Base-by-base conservation (phyloP, 2,329 filamentous ascomycete species). In the Aspergillus sp. region DNA sequence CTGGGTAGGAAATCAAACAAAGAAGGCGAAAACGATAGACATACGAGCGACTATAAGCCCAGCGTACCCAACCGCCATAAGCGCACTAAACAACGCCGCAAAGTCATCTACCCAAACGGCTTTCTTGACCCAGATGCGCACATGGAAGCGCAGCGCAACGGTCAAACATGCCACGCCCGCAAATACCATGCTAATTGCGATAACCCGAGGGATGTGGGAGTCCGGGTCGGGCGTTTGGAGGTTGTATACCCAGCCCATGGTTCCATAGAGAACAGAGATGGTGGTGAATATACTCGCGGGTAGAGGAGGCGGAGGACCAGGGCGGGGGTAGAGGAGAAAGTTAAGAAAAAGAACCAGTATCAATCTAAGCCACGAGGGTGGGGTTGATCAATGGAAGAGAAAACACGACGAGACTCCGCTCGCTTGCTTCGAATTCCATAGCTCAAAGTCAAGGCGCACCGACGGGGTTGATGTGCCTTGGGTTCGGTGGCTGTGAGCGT, bases 161-260 rank as follows among this genome's bases (percentile, higher is more conserved):
- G 68, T 66, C 2, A 69, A 15, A 14, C 68, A 46, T 1, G 69
- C 64, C 7, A 59, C 11, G 40, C 60, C 59, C 17, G 67, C 54
- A 49, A 70, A 70, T 3, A 56, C 54, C 27, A 70, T 17, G 31
- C 59, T 58, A 48, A 69, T 52, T 9, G 56, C 62, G 43, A 71
- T 69, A 19, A 70, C 59, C 1, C 56, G 62, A 4, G 59, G 21
- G 8, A 66, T 60, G 2, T 65, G 53, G 21, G 56, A 66, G 33
- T 67, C 50, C 15, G 64, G 64, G 45, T 71, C 68, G 5, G 60
- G 52, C 27, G 50, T 40, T 2, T 66, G 35, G 47, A 69, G 66
- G 24, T 71, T 71, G 52, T 70, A 58, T 19, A 72, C 67, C 69
- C 70, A 71, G 56, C 58, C 53, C 68, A 72, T 72, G 46, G 43